Base-by-base conservation (phyloP, 805 yeast genomes). In the Limtongia smithiae region DNA sequence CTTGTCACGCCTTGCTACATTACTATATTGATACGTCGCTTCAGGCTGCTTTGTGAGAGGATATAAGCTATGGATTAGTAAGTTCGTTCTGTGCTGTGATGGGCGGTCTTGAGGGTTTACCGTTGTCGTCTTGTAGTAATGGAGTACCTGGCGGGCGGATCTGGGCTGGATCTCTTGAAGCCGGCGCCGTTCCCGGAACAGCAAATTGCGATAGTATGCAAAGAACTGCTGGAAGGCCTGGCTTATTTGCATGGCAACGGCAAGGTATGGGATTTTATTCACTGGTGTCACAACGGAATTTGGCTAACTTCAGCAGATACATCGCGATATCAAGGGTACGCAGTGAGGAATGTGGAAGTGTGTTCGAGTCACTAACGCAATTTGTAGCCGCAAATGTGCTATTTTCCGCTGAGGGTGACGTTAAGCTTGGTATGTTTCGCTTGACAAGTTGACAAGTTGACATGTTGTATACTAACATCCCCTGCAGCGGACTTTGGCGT, bases 401-500 rank as follows among this genome's bases (percentile, higher is more conserved):
- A 30, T 65, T 90, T 15, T 81, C 87, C 17, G 75, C 76, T 1
- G 68, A 74, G 11, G 90, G 94, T 2, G 81, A 77, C 8, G 91
- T 88, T 12, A 93, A 91, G 61, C 74, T 91, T 8, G 55, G 55
- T 50, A 42, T 9, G 44, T 20, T 12, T 11, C 2, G 9, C 17
- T 15, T n/a, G 3, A 30, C 12, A 17, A 9, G 36, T 14, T 20
- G 11, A 6, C 4, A 11, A 4, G 17, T 25, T n/a, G 14, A 14
- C 11, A 12, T 25, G 4, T 38, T 8, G 3, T 7, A 7, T 28
- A 22, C 8, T 18, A 33, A 37, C n/a, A 21, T 24, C 21, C 20
- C 41, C 15, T 6, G n/a, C 22, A 41, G 97, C 96, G 1, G 98
- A 91, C 66, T 91, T 91, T 67, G 97, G 97, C 1, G 96, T 91